Evolutionary conservation across 78 protist species (phyloP), one percentile per base, ranked within the genome.

Genomic region (Cyanophora paradoxa): DNA sequence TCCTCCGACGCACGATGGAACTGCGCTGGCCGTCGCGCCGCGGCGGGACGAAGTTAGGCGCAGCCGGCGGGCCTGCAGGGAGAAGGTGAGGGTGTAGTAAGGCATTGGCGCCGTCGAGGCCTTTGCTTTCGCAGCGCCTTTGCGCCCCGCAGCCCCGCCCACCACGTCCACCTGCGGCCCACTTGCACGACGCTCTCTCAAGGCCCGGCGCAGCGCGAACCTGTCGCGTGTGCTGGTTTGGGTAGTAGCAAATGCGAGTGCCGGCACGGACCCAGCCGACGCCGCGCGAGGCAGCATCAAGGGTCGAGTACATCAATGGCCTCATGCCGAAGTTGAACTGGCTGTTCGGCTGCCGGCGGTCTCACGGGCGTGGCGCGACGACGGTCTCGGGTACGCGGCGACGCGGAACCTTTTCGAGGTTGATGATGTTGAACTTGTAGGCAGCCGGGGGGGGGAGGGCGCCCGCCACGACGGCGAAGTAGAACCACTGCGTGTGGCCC

Each of bases 401-500:
- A 3, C 75, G 67, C 56, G 65, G 66, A 22, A 39, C n/a, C 52
- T 77, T 77, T 66, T 13, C 24, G 42, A 77, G 24, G 74, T 77
- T 77, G 59, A 77, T 37, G 54, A 77, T 62, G 72, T 65, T 77
- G 63, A 77, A 65, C n/a, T 37, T n/a, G 46, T 66, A 64, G 19
- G 64, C 22, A 6, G 19, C 57, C 19, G 20, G 65, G 24, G 34
- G 14, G n/a, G n/a, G n/a, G 20, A 8, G 1, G 14, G 74, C 40
- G 16, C 57, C 57, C 26, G 11, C 6, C 22, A 54, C 72, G n/a
- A n/a, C n/a, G 30, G 36, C 33, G 66, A 77, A 77, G 40, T 44
- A 67, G 66, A 33, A 77, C 82, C 82, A 77, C 66, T 77, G 82
- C 17, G 82, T 77, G 67, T 77, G 82, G 0, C 82, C 82, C 22